Percentiles rank a stretch among this genome's conserved stretches.
phyloP scores from a whole-genome alignment of 176 grass and related monocot species.

The Poa pratensis region DNA sequence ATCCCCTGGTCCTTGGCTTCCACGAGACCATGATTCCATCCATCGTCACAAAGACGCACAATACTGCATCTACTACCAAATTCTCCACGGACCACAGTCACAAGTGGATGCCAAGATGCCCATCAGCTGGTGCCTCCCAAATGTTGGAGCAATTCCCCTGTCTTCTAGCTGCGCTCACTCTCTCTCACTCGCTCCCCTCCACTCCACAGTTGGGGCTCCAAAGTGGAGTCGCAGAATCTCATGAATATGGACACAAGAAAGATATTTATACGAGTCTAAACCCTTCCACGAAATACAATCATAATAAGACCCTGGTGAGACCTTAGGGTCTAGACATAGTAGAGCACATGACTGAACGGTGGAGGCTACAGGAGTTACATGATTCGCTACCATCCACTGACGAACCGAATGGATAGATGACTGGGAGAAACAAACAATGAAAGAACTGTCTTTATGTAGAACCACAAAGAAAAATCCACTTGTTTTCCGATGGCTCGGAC shows the following conservation, averaged over 20 bases:
- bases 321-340: background rate
- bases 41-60: background rate
- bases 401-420: constrained; percentile 18
- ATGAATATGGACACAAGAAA: background rate
- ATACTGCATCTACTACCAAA: background rate
- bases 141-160: background rate
- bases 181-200: constrained; percentile 8
- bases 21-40: background rate
- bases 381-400: constrained; percentile 35
- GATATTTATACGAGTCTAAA: too few species aligned
- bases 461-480: background rate
- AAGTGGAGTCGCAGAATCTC: background rate
- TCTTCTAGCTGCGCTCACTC: constrained; percentile 9
- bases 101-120: constrained; percentile 48
- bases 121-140: constrained; percentile 22
- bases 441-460: background rate
- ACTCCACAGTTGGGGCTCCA: background rate
- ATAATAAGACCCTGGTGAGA: too few species aligned
- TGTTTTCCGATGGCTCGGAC: background rate
- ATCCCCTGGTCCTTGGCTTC: background rate
- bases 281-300: too few species aligned
- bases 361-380: background rate
- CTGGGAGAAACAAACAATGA: too few species aligned
- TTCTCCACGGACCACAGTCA: constrained; percentile 38
- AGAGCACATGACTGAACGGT: constrained; percentile 6